Evolutionary conservation across 495 filamentous ascomycete species (phyloP).

Genomic region (Friedmanniomyces simplex): DNA sequence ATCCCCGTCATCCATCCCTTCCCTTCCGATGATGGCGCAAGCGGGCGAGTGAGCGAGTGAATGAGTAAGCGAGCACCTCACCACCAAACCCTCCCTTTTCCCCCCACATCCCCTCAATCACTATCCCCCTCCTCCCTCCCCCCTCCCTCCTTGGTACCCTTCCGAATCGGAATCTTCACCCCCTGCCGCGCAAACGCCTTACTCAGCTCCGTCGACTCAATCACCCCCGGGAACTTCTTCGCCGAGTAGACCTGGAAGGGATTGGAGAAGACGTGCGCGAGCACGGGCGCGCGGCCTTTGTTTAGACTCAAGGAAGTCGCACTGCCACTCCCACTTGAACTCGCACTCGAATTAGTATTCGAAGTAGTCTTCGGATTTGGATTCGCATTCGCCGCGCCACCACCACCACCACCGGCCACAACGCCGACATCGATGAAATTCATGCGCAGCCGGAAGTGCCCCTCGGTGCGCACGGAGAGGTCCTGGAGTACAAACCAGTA

Average conservation of each 20-base stretch:
- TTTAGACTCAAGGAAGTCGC: slow-evolving; percentile 45
- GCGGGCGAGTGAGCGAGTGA: too few species aligned
- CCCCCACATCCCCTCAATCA: background rate
- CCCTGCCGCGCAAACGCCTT: slow-evolving; percentile 90
- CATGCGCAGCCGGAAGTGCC: slow-evolving; percentile 67
- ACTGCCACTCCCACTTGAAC: background rate
- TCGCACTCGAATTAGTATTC: too few species aligned
- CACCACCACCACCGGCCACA: slow-evolving; percentile 6
- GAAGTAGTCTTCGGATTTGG: too few species aligned
- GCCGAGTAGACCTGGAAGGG: slow-evolving; percentile 89
- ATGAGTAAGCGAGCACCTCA: too few species aligned
- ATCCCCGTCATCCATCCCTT: background rate
- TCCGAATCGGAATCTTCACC: slow-evolving; percentile 92
- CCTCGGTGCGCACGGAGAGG: slow-evolving; percentile 87
- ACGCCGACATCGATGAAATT: slow-evolving; percentile 77
- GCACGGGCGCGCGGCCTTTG: slow-evolving; percentile 67
- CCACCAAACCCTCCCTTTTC: too few species aligned
- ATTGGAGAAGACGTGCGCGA: slow-evolving; percentile 81
- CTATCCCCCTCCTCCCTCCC: slow-evolving; percentile 43
- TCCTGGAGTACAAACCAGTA: slow-evolving; percentile 98
- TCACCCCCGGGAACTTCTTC: slow-evolving; percentile 97
- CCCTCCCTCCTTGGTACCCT: slow-evolving; percentile 62
- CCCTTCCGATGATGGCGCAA: too few species aligned
- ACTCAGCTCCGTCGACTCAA: slow-evolving; percentile 85
- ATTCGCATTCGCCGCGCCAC: too few species aligned